Base-by-base conservation (phyloP, 176 grass and related monocot species). In the Carex parvula region DNA sequence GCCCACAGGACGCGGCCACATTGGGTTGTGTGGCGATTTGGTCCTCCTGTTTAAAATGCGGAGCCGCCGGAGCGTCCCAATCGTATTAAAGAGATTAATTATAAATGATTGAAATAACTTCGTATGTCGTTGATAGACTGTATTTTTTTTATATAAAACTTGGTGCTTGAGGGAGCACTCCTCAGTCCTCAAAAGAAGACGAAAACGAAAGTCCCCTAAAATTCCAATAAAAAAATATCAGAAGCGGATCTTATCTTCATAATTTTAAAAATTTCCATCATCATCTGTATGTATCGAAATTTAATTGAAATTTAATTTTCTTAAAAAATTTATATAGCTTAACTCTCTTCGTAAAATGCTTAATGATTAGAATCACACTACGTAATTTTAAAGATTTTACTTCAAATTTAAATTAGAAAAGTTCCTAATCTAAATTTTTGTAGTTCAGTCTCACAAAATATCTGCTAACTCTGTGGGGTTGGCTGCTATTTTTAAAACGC, bases 1-100 rank as follows among this genome's bases (percentile, higher is more conserved):
- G 71, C 71, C 72, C 72, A 76, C 72, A 76, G 72, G 72, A 76
- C 72, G 48, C 72, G 72, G 70, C 44, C 39, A 71, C 37, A 69
- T 68, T 68, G 64, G 1, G 0, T 35, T 68, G 29, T 33, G 30
- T 18, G 8, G 7, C 6, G n/a, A 8, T 20, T 60, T 60, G 6
- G 4, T 21, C 1, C 18, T 60, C 30, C 26, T 11, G 12, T 66
- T 66, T 66, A 22, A 17, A 53, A 52, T 29, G 8, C 15, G 21
- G 71, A 3, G 17, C 13, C 20, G 55, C 15, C 15, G 21, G 70
- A 3, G 17, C 14, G 46, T 76, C 15, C 10, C 22, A 52, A 46
- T 26, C 5, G 42, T 32, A 76, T 55, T 77, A 30, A 3, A 16
- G 21, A 30, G 1, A 55, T 50, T 13, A 20, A 73, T 24, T 48